Base-by-base conservation (phyloP, 164 flowering plant genomes). In the Dillenia suffruticosa region DNA sequence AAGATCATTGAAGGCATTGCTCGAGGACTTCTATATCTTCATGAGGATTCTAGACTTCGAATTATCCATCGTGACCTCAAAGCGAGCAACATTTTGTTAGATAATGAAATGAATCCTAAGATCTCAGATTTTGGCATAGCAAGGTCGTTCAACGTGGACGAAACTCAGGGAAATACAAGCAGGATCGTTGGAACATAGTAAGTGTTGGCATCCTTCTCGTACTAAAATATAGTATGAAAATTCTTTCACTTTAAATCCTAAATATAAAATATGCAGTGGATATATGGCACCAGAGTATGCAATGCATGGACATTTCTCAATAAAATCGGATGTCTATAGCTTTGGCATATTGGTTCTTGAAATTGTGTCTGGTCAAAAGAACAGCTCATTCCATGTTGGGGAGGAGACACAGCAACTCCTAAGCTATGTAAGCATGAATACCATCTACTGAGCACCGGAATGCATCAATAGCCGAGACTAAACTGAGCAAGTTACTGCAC, bases 71-170 rank as follows among this genome's bases (percentile, higher is more conserved):
- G 79, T 7, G 82, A 78, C 63, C 61, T 78, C 9, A 76, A 76
- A 63, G 67, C 83, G 0, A 58, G 73, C 49, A 81, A 78, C 40
- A 51, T 81, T 50, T 61, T 78, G 10, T 46, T 81, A 12, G 79
- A 76, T 46, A 54, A 8, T 14, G 63, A 74, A 3, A 68, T 74
- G 81, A 72, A 63, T 16, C 68, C 81, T 0, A 78, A 76, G 49
- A 76, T 81, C 19, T 49, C 85, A 45, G 79, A 81, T 59, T 78
- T 81, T 65, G 81, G 83, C 16, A 65, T 72, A 72, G 81, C 83
- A 13, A 72, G 58, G 63, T 58, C 68, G 44, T 73, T 79, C 49
- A 55, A 19, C 1, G 48, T 40, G 2, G 64, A 71, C 19, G 68
- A 76, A 66, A 66, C 64, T 44, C 52, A 54, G 26, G 70, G 47